Conservation (phyloP, 805 yeast species). For the Myxozyma neglecta region DNA sequence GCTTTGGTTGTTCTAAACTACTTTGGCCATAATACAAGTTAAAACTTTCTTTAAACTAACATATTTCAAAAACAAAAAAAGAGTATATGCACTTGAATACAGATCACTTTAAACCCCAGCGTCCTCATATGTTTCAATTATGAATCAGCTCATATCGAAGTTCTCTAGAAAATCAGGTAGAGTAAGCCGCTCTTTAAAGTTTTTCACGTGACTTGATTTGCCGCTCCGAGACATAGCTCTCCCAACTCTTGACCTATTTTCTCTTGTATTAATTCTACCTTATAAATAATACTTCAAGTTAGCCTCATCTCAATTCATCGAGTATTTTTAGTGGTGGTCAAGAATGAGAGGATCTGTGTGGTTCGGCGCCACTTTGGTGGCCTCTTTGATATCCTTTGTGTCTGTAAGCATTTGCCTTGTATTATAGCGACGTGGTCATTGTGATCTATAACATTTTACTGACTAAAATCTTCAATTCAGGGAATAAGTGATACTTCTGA, state of each 20-base stretch:
- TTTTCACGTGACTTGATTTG: background rate
- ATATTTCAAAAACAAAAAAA: too few species aligned
- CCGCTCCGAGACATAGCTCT: background rate
- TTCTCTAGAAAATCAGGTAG: too few species aligned
- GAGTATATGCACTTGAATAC: too few species aligned
- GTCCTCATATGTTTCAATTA: background rate
- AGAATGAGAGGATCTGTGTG: background rate
- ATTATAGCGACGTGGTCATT: background rate
- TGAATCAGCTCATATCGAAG: background rate
- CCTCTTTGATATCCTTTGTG: background rate
- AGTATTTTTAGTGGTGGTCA: background rate
- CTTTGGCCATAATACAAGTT: too few species aligned
- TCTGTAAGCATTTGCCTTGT: background rate
- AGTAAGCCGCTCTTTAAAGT: background rate
- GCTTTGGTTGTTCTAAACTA: too few species aligned
- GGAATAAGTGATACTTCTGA: constrained; percentile 12
- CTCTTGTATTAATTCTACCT: background rate
- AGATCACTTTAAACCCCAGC: too few species aligned
- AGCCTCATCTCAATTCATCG: too few species aligned
- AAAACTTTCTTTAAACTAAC: too few species aligned
- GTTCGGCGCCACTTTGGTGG: constrained; percentile 1
- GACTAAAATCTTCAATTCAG: background rate
- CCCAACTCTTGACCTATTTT: background rate
- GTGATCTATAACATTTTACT: background rate
- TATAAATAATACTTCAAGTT: too few species aligned